Percentiles rank a stretch among this genome's conserved stretches.
Conservation (phyloP, 495 filamentous ascomycete genomes). For the Glarea lozoyensis region DNA sequence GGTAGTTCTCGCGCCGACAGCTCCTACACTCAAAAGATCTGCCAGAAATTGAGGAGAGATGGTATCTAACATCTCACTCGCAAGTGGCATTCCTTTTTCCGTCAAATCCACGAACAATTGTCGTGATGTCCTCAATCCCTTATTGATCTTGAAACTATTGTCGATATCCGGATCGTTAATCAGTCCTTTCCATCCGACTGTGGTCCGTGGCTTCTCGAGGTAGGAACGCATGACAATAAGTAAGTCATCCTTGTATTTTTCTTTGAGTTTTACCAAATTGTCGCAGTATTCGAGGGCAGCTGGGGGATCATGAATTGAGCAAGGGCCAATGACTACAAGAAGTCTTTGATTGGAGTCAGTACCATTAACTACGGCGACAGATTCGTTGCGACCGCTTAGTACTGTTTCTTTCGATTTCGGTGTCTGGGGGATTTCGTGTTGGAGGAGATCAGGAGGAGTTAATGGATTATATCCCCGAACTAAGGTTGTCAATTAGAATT, state of each 20-base stretch:
- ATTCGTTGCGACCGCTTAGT: constrained; percentile 68
- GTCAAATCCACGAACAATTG: constrained; percentile 95
- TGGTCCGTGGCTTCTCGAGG: constrained; percentile 97
- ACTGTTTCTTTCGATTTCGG: constrained; percentile 71
- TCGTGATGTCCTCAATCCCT: constrained; percentile 78
- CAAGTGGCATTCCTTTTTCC: constrained; percentile 91
- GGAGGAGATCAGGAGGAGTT: constrained; percentile 87
- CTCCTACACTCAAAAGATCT: constrained; percentile 86
- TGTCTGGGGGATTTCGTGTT: constrained; percentile 86
- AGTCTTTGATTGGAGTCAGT: constrained; percentile 67
- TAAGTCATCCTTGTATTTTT: constrained; percentile 84
- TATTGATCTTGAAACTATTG: constrained; percentile 98
- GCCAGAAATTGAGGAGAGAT: constrained; percentile 97
- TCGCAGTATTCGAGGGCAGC: constrained; percentile 93
- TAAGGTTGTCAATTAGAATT: constrained; percentile 25
- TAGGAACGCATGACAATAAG: constrained; percentile 97
- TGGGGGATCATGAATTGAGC: constrained; percentile 92
- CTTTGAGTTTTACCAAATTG: constrained; percentile 67
- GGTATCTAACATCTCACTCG: constrained; percentile 96
- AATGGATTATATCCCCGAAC: constrained; percentile 90
- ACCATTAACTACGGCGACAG: constrained; percentile 70
- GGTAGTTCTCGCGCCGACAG: constrained; percentile 90
- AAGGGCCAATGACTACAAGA: constrained; percentile 90
- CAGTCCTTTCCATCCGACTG: constrained; percentile 97
- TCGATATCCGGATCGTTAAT: constrained; percentile 99